Evolutionary conservation across 768 basidiomycete species (phyloP).

Genomic region (Kwoniella europaea): DNA sequence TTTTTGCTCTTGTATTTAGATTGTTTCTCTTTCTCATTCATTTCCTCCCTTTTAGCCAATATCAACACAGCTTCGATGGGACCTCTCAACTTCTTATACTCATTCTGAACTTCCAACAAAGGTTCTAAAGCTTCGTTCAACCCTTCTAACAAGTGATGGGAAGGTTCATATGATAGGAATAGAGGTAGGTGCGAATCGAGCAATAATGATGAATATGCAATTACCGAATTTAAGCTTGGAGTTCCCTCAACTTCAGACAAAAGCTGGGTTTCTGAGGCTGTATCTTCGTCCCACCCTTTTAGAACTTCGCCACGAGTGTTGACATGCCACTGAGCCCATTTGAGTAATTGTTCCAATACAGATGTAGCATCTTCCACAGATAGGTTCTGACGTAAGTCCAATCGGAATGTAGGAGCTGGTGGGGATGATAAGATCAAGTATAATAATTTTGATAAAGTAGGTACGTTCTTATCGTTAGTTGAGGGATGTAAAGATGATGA

Average conservation of each 20-base stretch:
- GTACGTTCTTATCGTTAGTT: neutral
- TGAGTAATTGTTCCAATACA: constrained; percentile 35
- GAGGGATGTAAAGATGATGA: constrained; percentile 19
- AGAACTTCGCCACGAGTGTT: constrained; percentile 20
- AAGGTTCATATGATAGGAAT: constrained; percentile 45
- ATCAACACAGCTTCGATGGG: constrained; percentile 52
- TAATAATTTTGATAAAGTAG: constrained; percentile 9
- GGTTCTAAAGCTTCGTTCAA: constrained; percentile 38
- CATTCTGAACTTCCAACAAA: constrained; percentile 43
- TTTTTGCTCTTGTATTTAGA: neutral
- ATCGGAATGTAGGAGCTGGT: constrained; percentile 45
- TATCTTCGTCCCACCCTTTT: constrained; percentile 31
- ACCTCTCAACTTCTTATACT: constrained; percentile 41
- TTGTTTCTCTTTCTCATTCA: constrained; percentile 18
- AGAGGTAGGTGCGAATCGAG: constrained; percentile 53
- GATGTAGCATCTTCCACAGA: constrained; percentile 44
- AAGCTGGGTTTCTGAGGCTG: neutral
- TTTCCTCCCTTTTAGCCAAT: constrained; percentile 36
- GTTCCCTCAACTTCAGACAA: neutral
- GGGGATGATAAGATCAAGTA: constrained; percentile 31
- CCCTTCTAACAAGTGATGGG: constrained; percentile 40
- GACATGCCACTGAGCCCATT: constrained; percentile 44
- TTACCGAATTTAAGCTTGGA: constrained; percentile 23
- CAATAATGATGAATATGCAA: constrained; percentile 44
- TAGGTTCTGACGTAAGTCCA: constrained; percentile 40